phyloP scores from a whole-genome alignment of 108 stramenopile genomes.

The Craspedostauros australis region DNA sequence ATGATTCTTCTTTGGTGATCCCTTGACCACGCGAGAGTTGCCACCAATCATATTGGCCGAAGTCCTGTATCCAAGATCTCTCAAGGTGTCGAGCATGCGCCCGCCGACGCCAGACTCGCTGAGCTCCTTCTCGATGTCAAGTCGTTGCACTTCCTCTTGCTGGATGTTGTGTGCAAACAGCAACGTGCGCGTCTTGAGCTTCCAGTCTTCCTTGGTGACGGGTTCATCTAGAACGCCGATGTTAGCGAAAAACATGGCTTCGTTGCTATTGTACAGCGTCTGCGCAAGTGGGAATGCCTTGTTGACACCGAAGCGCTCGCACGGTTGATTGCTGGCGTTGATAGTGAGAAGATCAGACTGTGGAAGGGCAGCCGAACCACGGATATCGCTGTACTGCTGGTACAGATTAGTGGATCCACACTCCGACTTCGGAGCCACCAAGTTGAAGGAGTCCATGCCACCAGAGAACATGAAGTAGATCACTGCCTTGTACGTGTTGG shows the following conservation, averaged over 20 bases:
- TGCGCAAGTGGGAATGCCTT: constrained; percentile 18
- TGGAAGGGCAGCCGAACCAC: constrained; percentile 8
- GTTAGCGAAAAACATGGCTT: constrained; percentile 61
- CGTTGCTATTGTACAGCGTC: constrained; percentile 54
- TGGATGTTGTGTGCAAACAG: constrained; percentile 32
- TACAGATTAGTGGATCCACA: neutral
- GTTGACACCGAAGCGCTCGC: constrained; percentile 56
- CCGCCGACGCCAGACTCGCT: constrained; percentile 26
- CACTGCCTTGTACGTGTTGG: constrained; percentile 60
- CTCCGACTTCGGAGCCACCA: constrained; percentile 35
- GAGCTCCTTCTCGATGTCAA: constrained; percentile 15
- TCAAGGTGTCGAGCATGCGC: constrained; percentile 21
- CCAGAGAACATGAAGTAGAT: constrained; percentile 44
- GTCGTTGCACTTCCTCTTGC: constrained; percentile 22
- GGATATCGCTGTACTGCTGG: constrained; percentile 13
- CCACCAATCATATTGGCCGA: constrained; percentile 17
- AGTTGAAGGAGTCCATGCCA: constrained; percentile 48
- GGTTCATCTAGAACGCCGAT: constrained; percentile 52
- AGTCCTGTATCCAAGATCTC: constrained; percentile 5
- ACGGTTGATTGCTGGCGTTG: constrained; percentile 38
- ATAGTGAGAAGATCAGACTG: constrained; percentile 3
- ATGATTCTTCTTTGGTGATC: constrained; percentile 9
- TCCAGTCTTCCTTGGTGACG: constrained; percentile 17
- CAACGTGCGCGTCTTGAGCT: neutral
- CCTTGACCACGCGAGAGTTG: constrained; percentile 13